Evolutionary conservation across 2,329 filamentous ascomycete species (phyloP).

Genomic region (Fusarium brevicatenulatum): DNA sequence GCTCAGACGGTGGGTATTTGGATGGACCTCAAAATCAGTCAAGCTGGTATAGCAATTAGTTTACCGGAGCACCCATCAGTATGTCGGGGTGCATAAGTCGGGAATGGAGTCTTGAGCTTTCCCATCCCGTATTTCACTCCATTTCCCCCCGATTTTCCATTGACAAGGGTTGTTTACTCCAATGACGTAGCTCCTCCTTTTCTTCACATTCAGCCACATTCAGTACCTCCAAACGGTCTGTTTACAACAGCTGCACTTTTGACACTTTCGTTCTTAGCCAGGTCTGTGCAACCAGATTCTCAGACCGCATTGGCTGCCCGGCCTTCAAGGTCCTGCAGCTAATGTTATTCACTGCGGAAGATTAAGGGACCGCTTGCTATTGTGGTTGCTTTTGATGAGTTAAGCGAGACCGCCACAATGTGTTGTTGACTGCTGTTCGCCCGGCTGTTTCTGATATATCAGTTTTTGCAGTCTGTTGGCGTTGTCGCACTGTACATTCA

Average conservation of each 20-base stretch:
- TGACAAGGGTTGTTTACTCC: fast-evolving
- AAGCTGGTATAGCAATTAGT: too few relatives aligned
- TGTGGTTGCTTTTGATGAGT: not conserved
- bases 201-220: fast-evolving
- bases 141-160: not conserved
- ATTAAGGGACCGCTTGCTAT: not conserved
- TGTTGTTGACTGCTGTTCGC: not conserved
- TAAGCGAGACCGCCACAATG: not conserved
- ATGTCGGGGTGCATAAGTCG: too few relatives aligned
- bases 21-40: too few relatives aligned
- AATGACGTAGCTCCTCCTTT: not conserved
- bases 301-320: not conserved
- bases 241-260: fast-evolving
- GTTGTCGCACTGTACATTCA: not conserved
- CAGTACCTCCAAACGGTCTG: not conserved
- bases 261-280: fast-evolving
- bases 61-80: too few relatives aligned
- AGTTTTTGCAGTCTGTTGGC: not conserved
- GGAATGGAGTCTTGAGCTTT: not conserved
- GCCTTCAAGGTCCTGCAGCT: not conserved
- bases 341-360: fast-evolving
- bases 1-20: too few relatives aligned
- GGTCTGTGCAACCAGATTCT: not conserved
- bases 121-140: fast-evolving
- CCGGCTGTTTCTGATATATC: not conserved